A percentile compares a stretch with the other conserved stretches of the same genome.
Evolutionary conservation across 345 rosid species (phyloP).

Genomic region (Gossypium anomalum): DNA sequence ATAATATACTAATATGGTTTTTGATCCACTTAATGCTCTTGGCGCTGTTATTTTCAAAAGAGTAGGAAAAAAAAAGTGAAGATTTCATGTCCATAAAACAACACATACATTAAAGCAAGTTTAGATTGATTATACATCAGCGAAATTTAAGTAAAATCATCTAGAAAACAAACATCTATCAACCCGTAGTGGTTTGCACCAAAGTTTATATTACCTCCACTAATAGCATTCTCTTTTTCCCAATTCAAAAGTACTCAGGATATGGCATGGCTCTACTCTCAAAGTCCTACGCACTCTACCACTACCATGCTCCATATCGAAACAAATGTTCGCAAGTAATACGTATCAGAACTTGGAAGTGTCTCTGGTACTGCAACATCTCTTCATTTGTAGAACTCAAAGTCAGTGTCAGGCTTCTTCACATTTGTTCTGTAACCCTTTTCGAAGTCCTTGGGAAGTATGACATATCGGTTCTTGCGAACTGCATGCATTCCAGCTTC

Average conservation of each 20-base stretch:
- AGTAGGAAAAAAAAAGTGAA: background rate
- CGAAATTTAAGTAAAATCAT: background rate
- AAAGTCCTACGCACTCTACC: background rate
- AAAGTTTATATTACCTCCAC: background rate
- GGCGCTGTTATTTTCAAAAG: background rate
- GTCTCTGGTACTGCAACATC: background rate
- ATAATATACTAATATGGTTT: no score
- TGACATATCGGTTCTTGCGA: conserved; percentile 88
- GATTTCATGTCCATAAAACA: background rate
- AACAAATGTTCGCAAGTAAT: background rate
- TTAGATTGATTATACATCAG: background rate
- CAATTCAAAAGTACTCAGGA: background rate
- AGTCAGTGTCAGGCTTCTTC: conserved; percentile 98
- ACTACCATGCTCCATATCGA: background rate
- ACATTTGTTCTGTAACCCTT: conserved; percentile 96
- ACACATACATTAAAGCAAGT: background rate
- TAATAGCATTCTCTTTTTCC: background rate
- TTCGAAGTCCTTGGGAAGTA: conserved; percentile 94
- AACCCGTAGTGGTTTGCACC: background rate
- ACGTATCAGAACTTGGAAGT: background rate
- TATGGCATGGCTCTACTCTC: background rate
- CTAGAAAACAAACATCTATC: background rate
- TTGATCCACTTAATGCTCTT: background rate
- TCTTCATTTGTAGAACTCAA: conserved; percentile 86
- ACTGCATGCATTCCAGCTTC: conserved; percentile 99